phyloP scores from a whole-genome alignment of 1,284 basidiomycete species.

The Tylopilus orsonianus region DNA sequence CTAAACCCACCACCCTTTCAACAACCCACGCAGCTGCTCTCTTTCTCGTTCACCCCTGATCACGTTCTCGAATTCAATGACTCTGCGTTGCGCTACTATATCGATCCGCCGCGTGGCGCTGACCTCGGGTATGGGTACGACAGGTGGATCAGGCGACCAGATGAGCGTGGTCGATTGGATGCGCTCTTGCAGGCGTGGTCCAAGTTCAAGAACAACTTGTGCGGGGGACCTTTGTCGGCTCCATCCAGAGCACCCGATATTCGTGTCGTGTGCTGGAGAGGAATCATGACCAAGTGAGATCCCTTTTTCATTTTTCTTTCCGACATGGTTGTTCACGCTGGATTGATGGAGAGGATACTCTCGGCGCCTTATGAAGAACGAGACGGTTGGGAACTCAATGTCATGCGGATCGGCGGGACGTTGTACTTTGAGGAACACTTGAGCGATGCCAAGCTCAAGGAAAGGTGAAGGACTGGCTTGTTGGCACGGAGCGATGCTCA shows the following conservation, averaged over 20 bases:
- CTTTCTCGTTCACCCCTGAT: slow-evolving; percentile 60
- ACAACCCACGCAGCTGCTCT: slow-evolving; percentile 59
- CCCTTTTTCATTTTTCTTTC: slow-evolving; percentile 1
- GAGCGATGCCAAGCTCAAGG: slow-evolving; percentile 51
- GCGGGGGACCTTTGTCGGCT: slow-evolving; percentile 33
- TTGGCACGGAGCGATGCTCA: slow-evolving; percentile 5
- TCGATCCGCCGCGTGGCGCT: slow-evolving; percentile 60
- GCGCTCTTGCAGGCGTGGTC: slow-evolving; percentile 56
- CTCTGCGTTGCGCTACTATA: slow-evolving; percentile 67
- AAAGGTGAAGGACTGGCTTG: slow-evolving; percentile 53
- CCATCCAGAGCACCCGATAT: slow-evolving; percentile 39
- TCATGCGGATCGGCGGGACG: slow-evolving; percentile 74
- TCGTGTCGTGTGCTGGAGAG: slow-evolving; percentile 81
- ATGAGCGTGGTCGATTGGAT: slow-evolving; percentile 64
- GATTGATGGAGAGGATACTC: slow-evolving; percentile 53
- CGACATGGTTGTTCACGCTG: slow-evolving; percentile 16
- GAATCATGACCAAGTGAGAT: slow-evolving; percentile 87
- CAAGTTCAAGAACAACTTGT: slow-evolving; percentile 40
- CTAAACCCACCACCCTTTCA: slow-evolving; percentile 50
- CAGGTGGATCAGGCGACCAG: slow-evolving; percentile 65
- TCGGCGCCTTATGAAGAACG: slow-evolving; percentile 79
- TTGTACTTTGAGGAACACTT: slow-evolving; percentile 85
- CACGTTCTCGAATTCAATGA: slow-evolving; percentile 63
- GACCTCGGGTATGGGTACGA: slow-evolving; percentile 68
- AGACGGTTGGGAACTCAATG: slow-evolving; percentile 84